A percentile compares a stretch with the other conserved stretches of the same genome.
phyloP scores from a whole-genome alignment of 2,329 filamentous ascomycete species.

The Penicillium sp. region DNA sequence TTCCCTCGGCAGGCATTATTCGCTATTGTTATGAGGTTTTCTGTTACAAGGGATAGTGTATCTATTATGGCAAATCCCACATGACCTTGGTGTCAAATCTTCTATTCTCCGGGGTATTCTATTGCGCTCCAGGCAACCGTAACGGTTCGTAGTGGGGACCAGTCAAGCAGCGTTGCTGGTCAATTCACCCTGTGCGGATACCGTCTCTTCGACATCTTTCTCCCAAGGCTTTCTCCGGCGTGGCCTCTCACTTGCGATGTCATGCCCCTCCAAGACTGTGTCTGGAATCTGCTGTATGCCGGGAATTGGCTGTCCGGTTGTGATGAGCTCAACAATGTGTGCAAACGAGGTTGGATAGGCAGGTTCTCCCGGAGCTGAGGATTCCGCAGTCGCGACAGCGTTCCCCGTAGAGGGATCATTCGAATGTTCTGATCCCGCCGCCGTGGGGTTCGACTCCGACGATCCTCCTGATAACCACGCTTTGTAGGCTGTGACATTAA shows the following conservation, averaged over 20 bases:
- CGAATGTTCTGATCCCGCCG: not conserved
- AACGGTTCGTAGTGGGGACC: not conserved
- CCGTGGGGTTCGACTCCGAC: not conserved
- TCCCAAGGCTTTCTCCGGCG: slow-evolving; percentile 78
- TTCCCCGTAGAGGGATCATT: slow-evolving; percentile 9
- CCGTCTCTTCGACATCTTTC: slow-evolving; percentile 47
- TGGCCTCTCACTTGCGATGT: slow-evolving; percentile 56
- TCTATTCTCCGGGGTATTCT: not conserved
- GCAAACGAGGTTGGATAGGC: slow-evolving; percentile 81
- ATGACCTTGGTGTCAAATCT: slow-evolving; percentile 1
- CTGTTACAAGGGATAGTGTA: slow-evolving; percentile 11
- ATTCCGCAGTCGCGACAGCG: slow-evolving; percentile 6
- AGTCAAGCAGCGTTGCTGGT: slow-evolving; percentile 6
- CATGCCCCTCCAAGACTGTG: slow-evolving; percentile 71
- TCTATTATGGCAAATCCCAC: slow-evolving; percentile 17
- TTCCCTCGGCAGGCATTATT: not conserved
- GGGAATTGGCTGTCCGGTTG: slow-evolving; percentile 77
- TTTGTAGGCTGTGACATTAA: slow-evolving; percentile 70
- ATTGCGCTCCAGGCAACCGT: not conserved
- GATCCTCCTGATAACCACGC: slow-evolving; percentile 53
- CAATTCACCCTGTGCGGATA: slow-evolving; percentile 1
- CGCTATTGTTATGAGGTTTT: slow-evolving; percentile 6
- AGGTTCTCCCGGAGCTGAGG: slow-evolving; percentile 40
- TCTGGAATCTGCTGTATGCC: slow-evolving; percentile 86
- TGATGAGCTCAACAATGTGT: slow-evolving; percentile 82